These are phyloP conservation scores for Pezicula neosporulosa DNA, from an alignment of 2,329 filamentous ascomycete species.

Conservation along the genomic window DNA sequence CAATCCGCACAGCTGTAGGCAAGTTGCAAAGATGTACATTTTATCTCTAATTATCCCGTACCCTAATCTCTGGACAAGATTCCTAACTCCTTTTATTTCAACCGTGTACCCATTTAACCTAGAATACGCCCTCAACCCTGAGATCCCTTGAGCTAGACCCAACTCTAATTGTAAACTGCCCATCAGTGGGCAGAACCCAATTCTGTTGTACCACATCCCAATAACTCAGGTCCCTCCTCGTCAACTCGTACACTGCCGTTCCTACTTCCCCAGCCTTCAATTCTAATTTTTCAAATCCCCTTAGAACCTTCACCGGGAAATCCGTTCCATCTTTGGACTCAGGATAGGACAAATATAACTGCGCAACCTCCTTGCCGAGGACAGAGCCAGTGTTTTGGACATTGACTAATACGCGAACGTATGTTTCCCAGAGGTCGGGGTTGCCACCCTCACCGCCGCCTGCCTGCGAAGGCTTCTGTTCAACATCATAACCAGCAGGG, in stretches of 20 bases:
- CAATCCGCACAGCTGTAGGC: no score
- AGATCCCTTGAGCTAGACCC: conserved; percentile 35
- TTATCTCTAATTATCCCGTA: no score
- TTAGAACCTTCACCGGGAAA: conserved; percentile 64
- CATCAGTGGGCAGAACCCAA: conserved; percentile 58
- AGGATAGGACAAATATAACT: conserved; percentile 48
- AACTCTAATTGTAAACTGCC: conserved; percentile 36
- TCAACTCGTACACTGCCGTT: conserved; percentile 54
- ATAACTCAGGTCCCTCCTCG: conserved; percentile 65
- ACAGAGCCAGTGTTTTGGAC: conserved; percentile 56
- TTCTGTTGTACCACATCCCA: conserved; percentile 67
- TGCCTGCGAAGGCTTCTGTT: conserved; percentile 48
- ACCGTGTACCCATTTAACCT: conserved; percentile 1
- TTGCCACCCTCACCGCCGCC: conserved; percentile 61
- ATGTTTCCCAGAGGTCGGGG: conserved; percentile 49
- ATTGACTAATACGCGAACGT: conserved; percentile 49
- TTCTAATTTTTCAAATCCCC: conserved; percentile 68
- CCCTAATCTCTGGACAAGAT: no score
- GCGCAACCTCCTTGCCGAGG: conserved; percentile 49
- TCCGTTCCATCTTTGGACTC: conserved; percentile 33
- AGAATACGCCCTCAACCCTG: conserved; percentile 24
- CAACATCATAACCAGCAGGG: conserved; percentile 42
- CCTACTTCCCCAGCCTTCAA: conserved; percentile 50
- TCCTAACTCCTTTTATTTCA: no score
- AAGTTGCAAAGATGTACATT: no score